These are phyloP conservation scores for Trichopus zeylanicus DNA, from an alignment of 116 monocot species.

Conservation along the genomic window DNA sequence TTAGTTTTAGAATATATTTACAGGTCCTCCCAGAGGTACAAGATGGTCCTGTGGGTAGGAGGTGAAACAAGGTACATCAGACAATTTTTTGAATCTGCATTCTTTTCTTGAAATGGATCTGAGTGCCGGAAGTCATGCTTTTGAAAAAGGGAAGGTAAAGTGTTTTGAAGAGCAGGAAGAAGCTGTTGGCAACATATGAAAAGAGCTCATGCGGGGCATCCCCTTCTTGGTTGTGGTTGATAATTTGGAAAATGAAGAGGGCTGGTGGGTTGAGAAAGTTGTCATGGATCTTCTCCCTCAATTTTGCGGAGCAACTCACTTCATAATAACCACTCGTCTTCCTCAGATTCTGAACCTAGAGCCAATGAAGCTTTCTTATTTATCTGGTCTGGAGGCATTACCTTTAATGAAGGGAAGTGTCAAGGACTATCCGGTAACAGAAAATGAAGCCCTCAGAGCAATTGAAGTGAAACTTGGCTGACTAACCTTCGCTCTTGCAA, in stretches of 20 bases:
- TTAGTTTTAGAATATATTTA: conserved; percentile 77
- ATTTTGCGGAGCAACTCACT: conserved; percentile 74
- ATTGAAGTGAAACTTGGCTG: conserved; percentile 70
- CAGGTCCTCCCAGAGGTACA: conserved; percentile 80
- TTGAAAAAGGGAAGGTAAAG: conserved; percentile 53
- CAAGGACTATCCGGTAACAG: conserved; percentile 53
- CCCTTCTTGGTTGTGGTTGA: conserved; percentile 87
- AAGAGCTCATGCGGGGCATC: conserved; percentile 76
- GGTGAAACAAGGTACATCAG: conserved; percentile 81
- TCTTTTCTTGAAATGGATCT: conserved; percentile 59
- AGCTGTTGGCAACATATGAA: conserved; percentile 66
- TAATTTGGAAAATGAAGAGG: conserved; percentile 79
- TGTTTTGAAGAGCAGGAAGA: conserved; percentile 90
- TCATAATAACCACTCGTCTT: conserved; percentile 64
- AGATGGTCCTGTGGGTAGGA: conserved; percentile 80
- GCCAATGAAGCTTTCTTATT: conserved; percentile 45
- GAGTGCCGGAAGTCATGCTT: conserved; percentile 62
- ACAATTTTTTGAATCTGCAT: conserved; percentile 71
- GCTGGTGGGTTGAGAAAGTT: conserved; percentile 96
- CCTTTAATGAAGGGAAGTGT: conserved; percentile 51
- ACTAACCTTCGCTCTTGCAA: conserved; percentile 63
- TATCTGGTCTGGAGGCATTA: conserved; percentile 50
- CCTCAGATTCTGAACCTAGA: conserved; percentile 65
- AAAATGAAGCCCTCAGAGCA: conserved; percentile 47
- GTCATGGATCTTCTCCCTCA: conserved; percentile 79